Conservation (phyloP, 331 rosid species). For the Acacia concinna region DNA sequence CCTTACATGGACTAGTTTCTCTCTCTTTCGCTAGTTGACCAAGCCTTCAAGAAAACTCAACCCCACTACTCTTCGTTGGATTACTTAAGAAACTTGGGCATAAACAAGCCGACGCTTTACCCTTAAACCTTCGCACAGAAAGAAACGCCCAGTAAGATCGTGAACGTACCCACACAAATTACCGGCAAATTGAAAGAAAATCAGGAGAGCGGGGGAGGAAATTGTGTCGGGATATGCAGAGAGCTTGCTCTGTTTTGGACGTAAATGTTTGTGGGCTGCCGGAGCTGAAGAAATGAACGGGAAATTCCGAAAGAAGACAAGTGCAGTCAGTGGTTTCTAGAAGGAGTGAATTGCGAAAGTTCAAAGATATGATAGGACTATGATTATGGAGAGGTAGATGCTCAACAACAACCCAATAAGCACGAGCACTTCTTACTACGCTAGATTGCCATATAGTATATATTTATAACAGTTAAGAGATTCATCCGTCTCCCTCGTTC, state of each 20-base stretch:
- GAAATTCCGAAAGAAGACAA: conserved; percentile 24
- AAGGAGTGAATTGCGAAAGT: conserved; percentile 27
- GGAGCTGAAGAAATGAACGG: conserved; percentile 1
- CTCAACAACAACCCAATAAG: conserved; percentile 17
- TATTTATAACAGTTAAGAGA: conserved; percentile 43
- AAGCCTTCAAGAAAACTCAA: conserved; percentile 63
- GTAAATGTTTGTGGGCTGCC: conserved; percentile 1
- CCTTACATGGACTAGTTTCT: conserved; percentile 4
- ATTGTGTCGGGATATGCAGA: neutral
- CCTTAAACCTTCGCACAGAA: conserved; percentile 42
- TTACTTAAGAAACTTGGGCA: conserved; percentile 23
- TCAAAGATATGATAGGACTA: too few species aligned
- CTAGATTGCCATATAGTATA: conserved; percentile 39
- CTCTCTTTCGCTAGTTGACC: conserved; percentile 23
- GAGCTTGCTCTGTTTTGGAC: neutral
- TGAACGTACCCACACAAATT: neutral
- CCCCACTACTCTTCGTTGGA: conserved; percentile 29
- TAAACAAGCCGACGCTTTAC: conserved; percentile 32
- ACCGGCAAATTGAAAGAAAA: conserved; percentile 12
- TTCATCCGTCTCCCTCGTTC: conserved; percentile 42
- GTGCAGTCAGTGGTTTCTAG: conserved; percentile 19
- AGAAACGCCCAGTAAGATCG: conserved; percentile 4
- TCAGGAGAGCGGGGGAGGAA: neutral
- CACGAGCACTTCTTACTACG: conserved; percentile 21
- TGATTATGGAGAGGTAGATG: conserved; percentile 10